phyloP scores from a whole-genome alignment of 2,329 filamentous ascomycete genomes.

The Fusarium pseudograminearum region DNA sequence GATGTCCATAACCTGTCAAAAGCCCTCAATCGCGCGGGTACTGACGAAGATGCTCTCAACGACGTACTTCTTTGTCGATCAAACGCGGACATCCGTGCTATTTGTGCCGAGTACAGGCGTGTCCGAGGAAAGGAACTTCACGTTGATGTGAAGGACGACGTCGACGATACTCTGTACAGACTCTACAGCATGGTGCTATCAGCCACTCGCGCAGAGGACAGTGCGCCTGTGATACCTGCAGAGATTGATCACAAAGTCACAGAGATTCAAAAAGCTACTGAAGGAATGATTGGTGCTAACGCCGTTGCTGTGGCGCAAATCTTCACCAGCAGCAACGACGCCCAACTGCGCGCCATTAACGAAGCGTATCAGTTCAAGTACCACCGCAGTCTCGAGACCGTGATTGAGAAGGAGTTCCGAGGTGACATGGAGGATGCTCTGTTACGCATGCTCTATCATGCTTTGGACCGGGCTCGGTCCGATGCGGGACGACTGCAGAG shows the following conservation, averaged over 20 bases:
- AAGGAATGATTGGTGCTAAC: slow-evolving; percentile 50
- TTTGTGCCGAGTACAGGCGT: slow-evolving; percentile 48
- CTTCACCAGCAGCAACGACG: slow-evolving; percentile 49
- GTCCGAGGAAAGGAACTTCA: slow-evolving; percentile 48
- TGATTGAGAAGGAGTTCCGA: slow-evolving; percentile 53
- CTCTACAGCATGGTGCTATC: slow-evolving; percentile 53
- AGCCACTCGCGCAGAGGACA: slow-evolving; percentile 48
- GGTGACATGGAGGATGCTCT: slow-evolving; percentile 53
- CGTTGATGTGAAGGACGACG: slow-evolving; percentile 50
- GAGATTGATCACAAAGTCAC: slow-evolving; percentile 53
- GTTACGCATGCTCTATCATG: slow-evolving; percentile 48
- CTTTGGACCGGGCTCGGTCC: slow-evolving; percentile 37
- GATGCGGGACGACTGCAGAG: slow-evolving; percentile 46
- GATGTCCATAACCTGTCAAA: slow-evolving; percentile 50
- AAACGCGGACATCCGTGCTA: slow-evolving; percentile 53
- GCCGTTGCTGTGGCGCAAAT: slow-evolving; percentile 51
- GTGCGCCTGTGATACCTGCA: slow-evolving; percentile 38
- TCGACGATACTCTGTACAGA: slow-evolving; percentile 49
- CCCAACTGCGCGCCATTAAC: slow-evolving; percentile 49
- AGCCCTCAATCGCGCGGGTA: slow-evolving; percentile 49
- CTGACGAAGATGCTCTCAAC: slow-evolving; percentile 52
- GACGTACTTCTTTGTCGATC: slow-evolving; percentile 53
- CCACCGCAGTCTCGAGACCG: slow-evolving; percentile 49
- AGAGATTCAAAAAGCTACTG: slow-evolving; percentile 51
- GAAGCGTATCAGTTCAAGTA: slow-evolving; percentile 51